These are phyloP conservation scores for Aspergillus phoenicis DNA, from an alignment of 2,329 filamentous ascomycete genomes.

Conservation along the genomic window DNA sequence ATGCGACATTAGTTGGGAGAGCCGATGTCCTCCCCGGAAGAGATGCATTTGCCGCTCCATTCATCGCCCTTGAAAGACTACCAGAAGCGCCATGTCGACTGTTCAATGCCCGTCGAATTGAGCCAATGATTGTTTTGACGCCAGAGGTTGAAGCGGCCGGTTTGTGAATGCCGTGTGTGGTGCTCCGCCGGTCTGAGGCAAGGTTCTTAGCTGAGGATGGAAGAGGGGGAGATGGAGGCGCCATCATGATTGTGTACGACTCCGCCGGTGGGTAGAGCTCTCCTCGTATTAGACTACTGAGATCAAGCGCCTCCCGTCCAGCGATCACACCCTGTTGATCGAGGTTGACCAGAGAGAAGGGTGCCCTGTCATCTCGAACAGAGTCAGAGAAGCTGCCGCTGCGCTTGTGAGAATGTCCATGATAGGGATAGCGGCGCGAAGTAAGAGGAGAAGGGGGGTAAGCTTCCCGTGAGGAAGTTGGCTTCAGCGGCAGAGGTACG, in stretches of 20 bases:
- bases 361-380: constrained; percentile 66
- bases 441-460: constrained; percentile 34
- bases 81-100: constrained; percentile 51
- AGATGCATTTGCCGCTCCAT: constrained; percentile 36
- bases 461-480: constrained; percentile 31
- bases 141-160: constrained; percentile 55
- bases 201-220: constrained; percentile 30
- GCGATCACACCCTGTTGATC: constrained; percentile 47
- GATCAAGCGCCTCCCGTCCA: constrained; percentile 66
- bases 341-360: constrained; percentile 52
- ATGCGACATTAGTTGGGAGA: constrained; percentile 49
- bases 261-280: constrained; percentile 81
- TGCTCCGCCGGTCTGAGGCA: constrained; percentile 33
- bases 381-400: constrained; percentile 89
- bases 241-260: constrained; percentile 71
- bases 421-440: constrained; percentile 50
- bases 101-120: constrained; percentile 79
- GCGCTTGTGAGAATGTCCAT: constrained; percentile 68
- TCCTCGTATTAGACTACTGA: constrained; percentile 84
- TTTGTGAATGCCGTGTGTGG: constrained; percentile 31
- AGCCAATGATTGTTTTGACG: constrained; percentile 83
- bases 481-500: constrained; percentile 39
- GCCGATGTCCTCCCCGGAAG: constrained; percentile 44
- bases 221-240: constrained; percentile 52
- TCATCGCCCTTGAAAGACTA: constrained; percentile 37